These are phyloP conservation scores for Podosphaera fusca DNA, from an alignment of 2,329 filamentous ascomycete species.

Conservation along the genomic window DNA sequence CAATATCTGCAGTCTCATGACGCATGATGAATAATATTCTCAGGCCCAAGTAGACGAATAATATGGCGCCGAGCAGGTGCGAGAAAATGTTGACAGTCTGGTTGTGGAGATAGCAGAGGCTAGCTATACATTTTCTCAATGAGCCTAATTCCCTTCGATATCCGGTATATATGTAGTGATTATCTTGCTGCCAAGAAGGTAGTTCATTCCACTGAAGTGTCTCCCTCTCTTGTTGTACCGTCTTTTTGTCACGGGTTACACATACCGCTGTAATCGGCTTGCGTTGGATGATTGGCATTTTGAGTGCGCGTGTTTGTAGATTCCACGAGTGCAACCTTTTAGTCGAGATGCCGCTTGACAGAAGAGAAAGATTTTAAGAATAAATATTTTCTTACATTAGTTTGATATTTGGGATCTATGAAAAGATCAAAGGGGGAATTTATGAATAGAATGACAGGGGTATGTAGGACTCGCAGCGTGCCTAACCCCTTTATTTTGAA, in stretches of 20 bases:
- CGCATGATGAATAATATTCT: slow-evolving; percentile 33
- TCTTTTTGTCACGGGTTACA: no score
- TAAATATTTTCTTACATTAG: no score
- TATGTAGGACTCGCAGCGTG: no score
- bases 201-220: slow-evolving; percentile 27
- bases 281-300: not conserved
- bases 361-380: no score
- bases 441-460: no score
- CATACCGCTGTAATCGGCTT: not conserved
- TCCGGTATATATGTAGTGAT: slow-evolving; percentile 42
- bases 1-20: slow-evolving; percentile 37
- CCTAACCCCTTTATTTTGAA: no score
- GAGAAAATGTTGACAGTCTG: slow-evolving; percentile 47
- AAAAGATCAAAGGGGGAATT: no score
- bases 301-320: not conserved
- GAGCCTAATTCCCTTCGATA: slow-evolving; percentile 42
- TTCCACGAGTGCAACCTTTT: not conserved
- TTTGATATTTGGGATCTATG: no score
- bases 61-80: slow-evolving; percentile 41
- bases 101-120: slow-evolving; percentile 38
- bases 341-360: no score
- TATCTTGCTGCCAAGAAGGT: slow-evolving; percentile 35
- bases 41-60: slow-evolving; percentile 27
- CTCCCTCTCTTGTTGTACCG: no score
- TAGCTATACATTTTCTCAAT: slow-evolving; percentile 31